phyloP scores from a whole-genome alignment of 2,329 filamentous ascomycete genomes.

The Xylaria sp. region DNA sequence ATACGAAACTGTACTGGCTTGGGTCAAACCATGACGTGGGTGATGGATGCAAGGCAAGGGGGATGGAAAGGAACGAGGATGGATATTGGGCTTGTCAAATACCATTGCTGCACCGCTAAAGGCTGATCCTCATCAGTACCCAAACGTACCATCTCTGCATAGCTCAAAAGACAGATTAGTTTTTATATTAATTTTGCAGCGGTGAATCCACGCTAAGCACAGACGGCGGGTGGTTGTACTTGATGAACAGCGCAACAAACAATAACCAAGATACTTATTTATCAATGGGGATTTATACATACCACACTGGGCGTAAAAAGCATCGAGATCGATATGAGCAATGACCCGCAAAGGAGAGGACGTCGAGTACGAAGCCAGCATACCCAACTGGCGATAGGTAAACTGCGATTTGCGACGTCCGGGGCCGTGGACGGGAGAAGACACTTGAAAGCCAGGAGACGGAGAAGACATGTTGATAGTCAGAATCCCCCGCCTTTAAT shows the following conservation, averaged over 20 bases:
- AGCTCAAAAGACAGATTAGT: constrained; percentile 16
- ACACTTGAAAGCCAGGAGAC: constrained; percentile 47
- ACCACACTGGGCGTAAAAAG: constrained; percentile 94
- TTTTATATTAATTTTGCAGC: background rate
- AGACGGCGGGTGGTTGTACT: background rate
- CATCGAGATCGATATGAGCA: constrained; percentile 94
- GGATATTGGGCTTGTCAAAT: constrained; percentile 40
- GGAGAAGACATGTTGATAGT: constrained; percentile 46
- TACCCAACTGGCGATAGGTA: constrained; percentile 83
- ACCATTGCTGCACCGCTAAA: constrained; percentile 94
- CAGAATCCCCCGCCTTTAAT: constrained; percentile 28
- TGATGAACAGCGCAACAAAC: background rate
- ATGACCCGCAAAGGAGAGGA: constrained; percentile 85
- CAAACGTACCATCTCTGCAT: constrained; percentile 78
- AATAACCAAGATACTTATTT: background rate
- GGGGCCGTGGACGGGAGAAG: constrained; percentile 49
- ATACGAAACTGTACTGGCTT: background rate
- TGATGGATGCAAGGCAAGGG: background rate
- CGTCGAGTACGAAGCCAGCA: constrained; percentile 75
- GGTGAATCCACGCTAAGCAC: background rate
- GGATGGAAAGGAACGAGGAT: background rate
- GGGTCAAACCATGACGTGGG: constrained; percentile 3
- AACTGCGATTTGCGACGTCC: constrained; percentile 71
- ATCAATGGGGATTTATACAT: constrained; percentile 8
- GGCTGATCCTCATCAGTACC: constrained; percentile 78